phyloP scores from a whole-genome alignment of 2,329 filamentous ascomycete species.

The Aspergillus tanneri region DNA sequence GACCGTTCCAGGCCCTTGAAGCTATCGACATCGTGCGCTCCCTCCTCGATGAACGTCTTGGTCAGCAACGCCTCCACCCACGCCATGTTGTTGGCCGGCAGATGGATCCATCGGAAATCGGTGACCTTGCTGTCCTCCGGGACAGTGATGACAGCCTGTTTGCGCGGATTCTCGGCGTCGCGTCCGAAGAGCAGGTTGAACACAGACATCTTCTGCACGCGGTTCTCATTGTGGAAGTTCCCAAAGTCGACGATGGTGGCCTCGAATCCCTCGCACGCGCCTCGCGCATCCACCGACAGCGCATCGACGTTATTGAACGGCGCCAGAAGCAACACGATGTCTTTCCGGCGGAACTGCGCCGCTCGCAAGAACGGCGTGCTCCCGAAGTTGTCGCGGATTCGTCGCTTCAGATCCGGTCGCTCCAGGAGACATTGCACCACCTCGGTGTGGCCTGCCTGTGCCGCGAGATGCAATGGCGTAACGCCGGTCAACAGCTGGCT shows the following conservation, averaged over 20 bases:
- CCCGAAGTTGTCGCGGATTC: conserved; percentile 40
- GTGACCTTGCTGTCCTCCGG: conserved; percentile 49
- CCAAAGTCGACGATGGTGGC: conserved; percentile 57
- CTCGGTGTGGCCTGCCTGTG: conserved; percentile 39
- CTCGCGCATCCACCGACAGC: conserved; percentile 40
- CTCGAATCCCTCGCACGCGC: conserved; percentile 51
- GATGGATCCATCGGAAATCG: conserved; percentile 55
- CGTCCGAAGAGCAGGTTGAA: conserved; percentile 55
- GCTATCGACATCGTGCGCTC: conserved; percentile 60
- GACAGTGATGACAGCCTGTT: conserved; percentile 49
- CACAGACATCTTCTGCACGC: conserved; percentile 51
- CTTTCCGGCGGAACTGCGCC: conserved; percentile 40
- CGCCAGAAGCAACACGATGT: conserved; percentile 37
- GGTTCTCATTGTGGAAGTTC: conserved; percentile 44
- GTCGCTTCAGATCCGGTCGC: conserved; percentile 30
- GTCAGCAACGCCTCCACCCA: conserved; percentile 65
- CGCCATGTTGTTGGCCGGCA: conserved; percentile 55
- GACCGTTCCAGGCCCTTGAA: conserved; percentile 63
- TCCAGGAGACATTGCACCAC: conserved; percentile 39
- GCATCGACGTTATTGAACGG: conserved; percentile 40
- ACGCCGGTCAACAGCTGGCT: conserved; percentile 40
- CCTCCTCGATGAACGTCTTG: conserved; percentile 64
- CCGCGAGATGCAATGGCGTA: conserved; percentile 42
- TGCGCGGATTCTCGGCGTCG: conserved; percentile 46
- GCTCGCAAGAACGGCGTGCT: conserved; percentile 44